A percentile compares a stretch with the other conserved stretches of the same genome.
phyloP scores from a whole-genome alignment of 306 rosid genomes.

The Senna siamea region DNA sequence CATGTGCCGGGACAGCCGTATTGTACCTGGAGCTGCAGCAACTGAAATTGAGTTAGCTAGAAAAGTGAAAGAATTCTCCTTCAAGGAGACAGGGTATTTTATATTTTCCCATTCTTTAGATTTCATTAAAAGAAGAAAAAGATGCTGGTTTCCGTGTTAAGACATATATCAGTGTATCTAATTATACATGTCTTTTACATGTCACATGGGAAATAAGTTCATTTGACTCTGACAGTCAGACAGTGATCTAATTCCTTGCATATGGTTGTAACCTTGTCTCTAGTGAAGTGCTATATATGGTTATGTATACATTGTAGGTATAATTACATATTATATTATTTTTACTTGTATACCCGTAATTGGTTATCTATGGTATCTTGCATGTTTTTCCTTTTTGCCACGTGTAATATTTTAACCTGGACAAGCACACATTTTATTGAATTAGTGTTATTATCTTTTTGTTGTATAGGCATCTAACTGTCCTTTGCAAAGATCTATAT shows the following conservation, averaged over 20 bases:
- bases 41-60: slow-evolving; percentile 92
- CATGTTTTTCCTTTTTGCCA: not conserved
- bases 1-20: slow-evolving; percentile 90
- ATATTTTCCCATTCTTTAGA: not conserved
- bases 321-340: not conserved
- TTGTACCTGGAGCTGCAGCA: slow-evolving; percentile 91
- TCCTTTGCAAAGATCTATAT: not conserved
- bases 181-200: not conserved
- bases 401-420: not conserved
- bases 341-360: not conserved
- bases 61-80: slow-evolving; percentile 84
- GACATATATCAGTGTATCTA: not conserved
- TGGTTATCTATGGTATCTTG: not conserved
- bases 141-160: not conserved
- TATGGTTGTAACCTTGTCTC: not conserved
- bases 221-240: not conserved
- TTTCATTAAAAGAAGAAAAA: slow-evolving; percentile 2
- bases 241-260: not conserved
- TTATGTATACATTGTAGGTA: not conserved
- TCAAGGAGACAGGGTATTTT: slow-evolving; percentile 82
- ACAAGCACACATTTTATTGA: not conserved
- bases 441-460: not conserved
- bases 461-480: not conserved
- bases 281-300: not conserved
- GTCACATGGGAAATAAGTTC: not conserved